These are phyloP conservation scores for Globisporangium parvum DNA, from an alignment of 352 stramenopile species.

Conservation along the genomic window DNA sequence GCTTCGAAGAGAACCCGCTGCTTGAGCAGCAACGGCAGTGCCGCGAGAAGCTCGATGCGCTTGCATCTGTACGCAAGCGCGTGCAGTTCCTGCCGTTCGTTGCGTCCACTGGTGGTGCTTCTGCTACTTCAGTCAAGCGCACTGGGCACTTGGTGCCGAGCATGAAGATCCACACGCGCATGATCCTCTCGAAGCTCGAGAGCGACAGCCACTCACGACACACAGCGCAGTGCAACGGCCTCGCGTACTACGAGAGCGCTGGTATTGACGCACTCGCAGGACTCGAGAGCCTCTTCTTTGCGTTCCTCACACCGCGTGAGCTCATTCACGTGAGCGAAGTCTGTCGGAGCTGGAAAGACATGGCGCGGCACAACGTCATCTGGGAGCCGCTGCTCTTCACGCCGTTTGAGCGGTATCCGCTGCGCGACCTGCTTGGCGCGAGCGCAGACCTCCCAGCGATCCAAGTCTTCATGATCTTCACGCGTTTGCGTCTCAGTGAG, in stretches of 20 bases:
- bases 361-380: slow-evolving; percentile 50
- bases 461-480: slow-evolving; percentile 71
- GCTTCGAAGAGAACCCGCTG: slow-evolving; percentile 53
- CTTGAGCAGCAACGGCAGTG: slow-evolving; percentile 46
- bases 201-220: not conserved
- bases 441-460: slow-evolving; percentile 43
- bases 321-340: slow-evolving; percentile 40
- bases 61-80: slow-evolving; percentile 39
- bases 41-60: slow-evolving; percentile 49
- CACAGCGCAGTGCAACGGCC: not conserved
- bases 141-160: not conserved
- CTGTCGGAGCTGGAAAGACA: slow-evolving; percentile 46
- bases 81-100: slow-evolving; percentile 33
- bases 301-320: slow-evolving; percentile 41
- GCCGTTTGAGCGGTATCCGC: slow-evolving; percentile 50
- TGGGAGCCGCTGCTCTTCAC: slow-evolving; percentile 68
- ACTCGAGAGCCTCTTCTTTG: slow-evolving; percentile 57
- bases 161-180: slow-evolving; percentile 53
- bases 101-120: not conserved
- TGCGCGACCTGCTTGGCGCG: slow-evolving; percentile 50
- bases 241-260: not conserved
- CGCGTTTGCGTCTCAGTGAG: slow-evolving; percentile 33
- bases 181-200: slow-evolving; percentile 45
- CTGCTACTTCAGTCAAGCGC: not conserved
- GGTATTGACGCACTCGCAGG: slow-evolving; percentile 51